A percentile compares a stretch with the other conserved stretches of the same genome.
phyloP scores from a whole-genome alignment of 1,284 basidiomycete species.

The Rugosomyces carneus region DNA sequence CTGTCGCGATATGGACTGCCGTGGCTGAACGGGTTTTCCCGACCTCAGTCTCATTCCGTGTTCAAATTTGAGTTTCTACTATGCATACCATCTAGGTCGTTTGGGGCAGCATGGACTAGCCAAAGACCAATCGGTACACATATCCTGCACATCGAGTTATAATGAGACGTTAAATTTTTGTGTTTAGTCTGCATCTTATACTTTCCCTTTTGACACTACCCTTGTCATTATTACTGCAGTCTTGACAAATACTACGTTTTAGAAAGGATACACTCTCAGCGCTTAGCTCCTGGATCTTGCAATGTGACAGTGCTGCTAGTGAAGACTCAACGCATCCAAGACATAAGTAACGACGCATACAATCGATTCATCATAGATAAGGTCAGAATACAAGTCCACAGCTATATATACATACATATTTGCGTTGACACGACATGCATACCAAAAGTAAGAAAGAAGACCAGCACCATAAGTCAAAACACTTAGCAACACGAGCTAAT shows the following conservation, averaged over 20 bases:
- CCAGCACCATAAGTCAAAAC: constrained; percentile 1
- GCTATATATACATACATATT: background rate
- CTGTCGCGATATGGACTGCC: constrained; percentile 41
- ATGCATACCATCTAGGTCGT: background rate
- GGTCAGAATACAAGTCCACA: background rate
- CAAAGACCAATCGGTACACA: no score
- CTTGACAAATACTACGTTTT: no score
- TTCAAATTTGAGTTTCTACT: constrained; percentile 7
- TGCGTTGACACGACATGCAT: background rate
- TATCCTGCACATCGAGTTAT: no score
- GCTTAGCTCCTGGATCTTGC: no score
- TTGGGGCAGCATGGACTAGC: no score
- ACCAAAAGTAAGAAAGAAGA: background rate
- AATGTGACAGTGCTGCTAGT: no score
- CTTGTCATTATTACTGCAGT: no score
- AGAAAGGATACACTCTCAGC: no score
- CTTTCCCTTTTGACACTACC: no score
- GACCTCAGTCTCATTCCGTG: constrained; percentile 7
- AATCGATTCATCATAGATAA: background rate
- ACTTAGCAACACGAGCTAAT: constrained; percentile 1
- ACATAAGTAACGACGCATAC: background rate
- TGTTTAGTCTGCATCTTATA: no score
- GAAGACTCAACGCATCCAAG: no score
- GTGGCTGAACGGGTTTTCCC: constrained; percentile 26
- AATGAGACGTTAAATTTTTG: no score